A percentile compares a stretch with the other conserved stretches of the same genome.
Evolutionary conservation across 2,329 filamentous ascomycete genomes (phyloP).

Genomic region (Talaromyces piceae): DNA sequence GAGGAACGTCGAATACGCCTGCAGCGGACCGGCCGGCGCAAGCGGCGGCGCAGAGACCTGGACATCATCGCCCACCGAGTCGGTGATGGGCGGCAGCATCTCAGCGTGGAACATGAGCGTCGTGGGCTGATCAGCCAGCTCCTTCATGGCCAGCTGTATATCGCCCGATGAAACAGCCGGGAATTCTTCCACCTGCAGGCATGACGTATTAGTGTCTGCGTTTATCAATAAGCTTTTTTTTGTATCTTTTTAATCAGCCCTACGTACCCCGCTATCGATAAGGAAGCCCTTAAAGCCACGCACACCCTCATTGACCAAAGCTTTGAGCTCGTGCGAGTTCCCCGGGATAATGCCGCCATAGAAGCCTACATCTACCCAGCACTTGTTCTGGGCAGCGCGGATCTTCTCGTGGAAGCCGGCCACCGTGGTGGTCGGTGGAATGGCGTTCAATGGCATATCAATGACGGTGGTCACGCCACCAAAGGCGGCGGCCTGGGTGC

Average conservation of each 20-base stretch:
- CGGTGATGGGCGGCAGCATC: conserved; percentile 84
- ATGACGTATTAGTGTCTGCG: background rate
- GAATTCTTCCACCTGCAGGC: conserved; percentile 86
- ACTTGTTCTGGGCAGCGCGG: conserved; percentile 73
- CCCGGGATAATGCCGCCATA: conserved; percentile 93
- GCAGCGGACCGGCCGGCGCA: conserved; percentile 63
- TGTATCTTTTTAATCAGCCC: background rate
- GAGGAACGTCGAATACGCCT: conserved; percentile 82
- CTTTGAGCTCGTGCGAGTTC: conserved; percentile 70
- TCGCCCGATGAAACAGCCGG: conserved; percentile 78
- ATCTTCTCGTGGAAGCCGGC: conserved; percentile 77
- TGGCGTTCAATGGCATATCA: conserved; percentile 96
- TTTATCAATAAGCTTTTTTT: background rate
- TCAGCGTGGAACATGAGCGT: conserved; percentile 99
- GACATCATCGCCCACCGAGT: conserved; percentile 70
- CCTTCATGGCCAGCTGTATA: conserved; percentile 70
- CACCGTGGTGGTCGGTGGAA: conserved; percentile 90
- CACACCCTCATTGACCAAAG: conserved; percentile 76
- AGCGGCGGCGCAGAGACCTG: conserved; percentile 62
- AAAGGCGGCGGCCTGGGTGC: conserved; percentile 86
- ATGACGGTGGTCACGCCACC: conserved; percentile 94
- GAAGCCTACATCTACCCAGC: conserved; percentile 98
- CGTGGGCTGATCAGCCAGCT: conserved; percentile 71
- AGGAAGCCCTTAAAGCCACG: conserved; percentile 96
- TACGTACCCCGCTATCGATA: conserved; percentile 88